phyloP scores from a whole-genome alignment of 768 basidiomycete genomes.

The Termitomyces sp. region DNA sequence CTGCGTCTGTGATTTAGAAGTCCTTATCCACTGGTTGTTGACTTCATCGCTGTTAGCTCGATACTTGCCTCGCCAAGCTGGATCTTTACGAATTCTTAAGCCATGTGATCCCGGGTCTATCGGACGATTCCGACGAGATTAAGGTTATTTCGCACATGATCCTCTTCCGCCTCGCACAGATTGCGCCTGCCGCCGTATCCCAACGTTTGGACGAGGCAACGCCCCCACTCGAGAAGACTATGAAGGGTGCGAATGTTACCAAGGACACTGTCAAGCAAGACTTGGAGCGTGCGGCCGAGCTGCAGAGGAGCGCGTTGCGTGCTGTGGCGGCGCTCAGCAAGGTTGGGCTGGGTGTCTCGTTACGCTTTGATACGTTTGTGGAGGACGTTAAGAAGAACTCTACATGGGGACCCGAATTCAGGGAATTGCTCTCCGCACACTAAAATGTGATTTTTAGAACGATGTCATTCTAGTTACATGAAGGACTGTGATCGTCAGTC shows the following conservation, averaged over 20 bases:
- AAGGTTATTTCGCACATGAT: slow-evolving; percentile 97
- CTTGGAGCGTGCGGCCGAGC: slow-evolving; percentile 80
- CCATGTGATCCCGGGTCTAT: slow-evolving; percentile 77
- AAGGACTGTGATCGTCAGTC: neutral
- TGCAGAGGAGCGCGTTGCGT: slow-evolving; percentile 86
- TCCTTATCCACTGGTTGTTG: neutral
- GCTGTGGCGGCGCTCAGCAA: slow-evolving; percentile 86
- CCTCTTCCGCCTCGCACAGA: slow-evolving; percentile 84
- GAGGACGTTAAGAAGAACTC: slow-evolving; percentile 65
- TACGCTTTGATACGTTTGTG: slow-evolving; percentile 79
- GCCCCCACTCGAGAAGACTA: slow-evolving; percentile 79
- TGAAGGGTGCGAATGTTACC: slow-evolving; percentile 84
- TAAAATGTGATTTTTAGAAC: slow-evolving; percentile 1
- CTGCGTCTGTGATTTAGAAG: neutral
- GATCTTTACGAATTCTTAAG: slow-evolving; percentile 85
- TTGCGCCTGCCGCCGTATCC: slow-evolving; percentile 80
- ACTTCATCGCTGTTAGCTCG: slow-evolving; percentile 49
- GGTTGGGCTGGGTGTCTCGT: slow-evolving; percentile 59
- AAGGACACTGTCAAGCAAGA: slow-evolving; percentile 98
- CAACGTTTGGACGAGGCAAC: slow-evolving; percentile 84
- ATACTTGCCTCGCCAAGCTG: slow-evolving; percentile 86
- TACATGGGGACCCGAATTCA: slow-evolving; percentile 69
- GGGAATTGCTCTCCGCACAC: slow-evolving; percentile 41
- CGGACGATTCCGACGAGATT: slow-evolving; percentile 93
- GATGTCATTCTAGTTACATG: neutral